A percentile compares a stretch with the other conserved stretches of the same genome.
Conservation (phyloP, 1,284 basidiomycete species). For the Lignosus rhinocerotis region DNA sequence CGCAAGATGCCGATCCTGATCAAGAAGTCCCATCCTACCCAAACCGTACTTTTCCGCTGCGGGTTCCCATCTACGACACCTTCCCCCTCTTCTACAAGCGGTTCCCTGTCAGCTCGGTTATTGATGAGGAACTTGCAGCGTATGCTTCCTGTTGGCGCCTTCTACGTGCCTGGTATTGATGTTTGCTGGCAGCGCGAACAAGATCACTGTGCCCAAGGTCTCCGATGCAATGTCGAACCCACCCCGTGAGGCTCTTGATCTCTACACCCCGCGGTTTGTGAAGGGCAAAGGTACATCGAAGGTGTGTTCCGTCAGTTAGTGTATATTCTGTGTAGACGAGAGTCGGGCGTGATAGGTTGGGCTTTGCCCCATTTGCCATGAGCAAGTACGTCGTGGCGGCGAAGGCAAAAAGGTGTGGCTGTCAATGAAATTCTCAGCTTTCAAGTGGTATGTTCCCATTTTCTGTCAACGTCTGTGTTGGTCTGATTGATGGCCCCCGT, state of each 20-base stretch:
- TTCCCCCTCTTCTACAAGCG: conserved; percentile 65
- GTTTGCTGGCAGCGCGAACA: not conserved
- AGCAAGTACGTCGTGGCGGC: conserved; percentile 61
- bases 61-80: conserved; percentile 43
- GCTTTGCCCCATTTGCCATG: conserved; percentile 76
- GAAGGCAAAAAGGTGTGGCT: conserved; percentile 66
- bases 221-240: conserved; percentile 58
- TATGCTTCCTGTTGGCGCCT: conserved; percentile 21
- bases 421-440: conserved; percentile 78
- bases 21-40: conserved; percentile 10
- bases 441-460: conserved; percentile 58
- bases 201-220: conserved; percentile 20
- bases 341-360: conserved; percentile 43
- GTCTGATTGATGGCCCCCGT: conserved; percentile 23
- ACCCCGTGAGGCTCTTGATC: conserved; percentile 56
- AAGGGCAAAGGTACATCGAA: conserved; percentile 69
- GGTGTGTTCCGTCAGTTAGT: conserved; percentile 18
- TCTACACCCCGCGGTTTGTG: conserved; percentile 80
- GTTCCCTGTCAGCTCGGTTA: conserved; percentile 61
- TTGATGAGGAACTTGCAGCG: conserved; percentile 33
- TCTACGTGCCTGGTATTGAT: not conserved
- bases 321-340: not conserved
- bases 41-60: conserved; percentile 50
- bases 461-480: not conserved
- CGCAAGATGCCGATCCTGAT: not conserved